Percentiles rank a stretch among this genome's conserved stretches.
Evolutionary conservation across 1,139 yeast species (phyloP).

Genomic region (Candida glucosophila): DNA sequence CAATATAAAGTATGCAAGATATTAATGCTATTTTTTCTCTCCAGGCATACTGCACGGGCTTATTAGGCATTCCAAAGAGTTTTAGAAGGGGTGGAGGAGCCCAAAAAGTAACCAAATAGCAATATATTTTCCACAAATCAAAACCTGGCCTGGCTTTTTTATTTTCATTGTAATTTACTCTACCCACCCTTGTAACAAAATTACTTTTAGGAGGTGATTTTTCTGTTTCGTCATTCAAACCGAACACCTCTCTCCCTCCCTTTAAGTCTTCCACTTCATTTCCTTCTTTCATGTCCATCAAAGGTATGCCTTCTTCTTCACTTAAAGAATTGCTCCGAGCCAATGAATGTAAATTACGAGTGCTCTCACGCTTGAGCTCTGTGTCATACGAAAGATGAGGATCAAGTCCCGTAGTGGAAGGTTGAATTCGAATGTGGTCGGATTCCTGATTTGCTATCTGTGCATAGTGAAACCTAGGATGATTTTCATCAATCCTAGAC

Average conservation of each 20-base stretch:
- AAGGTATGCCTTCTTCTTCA: conserved; percentile 38
- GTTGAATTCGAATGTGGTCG: conserved; percentile 53
- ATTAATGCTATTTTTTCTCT: conserved; percentile 87
- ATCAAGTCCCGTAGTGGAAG: conserved; percentile 68
- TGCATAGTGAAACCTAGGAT: conserved; percentile 76
- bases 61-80: conserved; percentile 69
- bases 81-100: conserved; percentile 72
- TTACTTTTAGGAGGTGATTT: conserved; percentile 20
- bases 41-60: conserved; percentile 91
- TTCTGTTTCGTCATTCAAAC: conserved; percentile 50
- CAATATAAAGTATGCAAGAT: conserved; percentile 64
- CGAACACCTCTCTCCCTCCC: conserved; percentile 47
- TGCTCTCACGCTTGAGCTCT: conserved; percentile 1
- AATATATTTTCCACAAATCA: conserved; percentile 70
- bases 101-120: conserved; percentile 80
- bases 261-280: conserved; percentile 9
- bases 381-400: conserved; percentile 28
- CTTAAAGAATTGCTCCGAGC: conserved; percentile 6
- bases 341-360: too few species aligned
- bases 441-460: conserved; percentile 69
- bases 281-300: conserved; percentile 28
- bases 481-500: conserved; percentile 53
- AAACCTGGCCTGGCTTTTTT: conserved; percentile 14
- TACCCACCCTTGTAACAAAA: conserved; percentile 15
- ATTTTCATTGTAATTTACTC: conserved; percentile 4